Evolutionary conservation across 2,329 filamentous ascomycete genomes (phyloP).

Genomic region (Fusarium sp.): DNA sequence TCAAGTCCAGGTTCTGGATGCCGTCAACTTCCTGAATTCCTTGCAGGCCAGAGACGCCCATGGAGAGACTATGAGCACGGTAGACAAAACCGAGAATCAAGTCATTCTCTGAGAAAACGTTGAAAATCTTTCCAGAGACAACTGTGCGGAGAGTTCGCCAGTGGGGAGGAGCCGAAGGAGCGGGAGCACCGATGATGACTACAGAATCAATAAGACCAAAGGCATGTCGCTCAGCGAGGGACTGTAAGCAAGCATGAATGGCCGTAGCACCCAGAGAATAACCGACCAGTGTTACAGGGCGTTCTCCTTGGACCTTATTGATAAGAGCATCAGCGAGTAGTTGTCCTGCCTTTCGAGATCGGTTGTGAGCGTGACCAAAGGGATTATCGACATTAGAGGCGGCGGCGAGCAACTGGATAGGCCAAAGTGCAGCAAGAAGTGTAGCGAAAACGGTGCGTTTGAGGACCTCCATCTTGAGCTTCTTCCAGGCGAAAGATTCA

Average conservation of each 20-base stretch:
- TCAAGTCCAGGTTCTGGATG: constrained; percentile 68
- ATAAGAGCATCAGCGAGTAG: constrained; percentile 86
- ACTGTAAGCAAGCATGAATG: constrained; percentile 83
- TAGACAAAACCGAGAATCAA: constrained; percentile 90
- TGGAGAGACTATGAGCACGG: constrained; percentile 82
- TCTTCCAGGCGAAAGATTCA: constrained; percentile 77
- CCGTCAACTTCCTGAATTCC: constrained; percentile 74
- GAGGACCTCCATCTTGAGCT: constrained; percentile 79
- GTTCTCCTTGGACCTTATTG: constrained; percentile 83
- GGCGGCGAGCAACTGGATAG: constrained; percentile 72
- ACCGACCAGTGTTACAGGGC: constrained; percentile 82
- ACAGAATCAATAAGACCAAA: constrained; percentile 88
- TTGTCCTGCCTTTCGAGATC: constrained; percentile 82
- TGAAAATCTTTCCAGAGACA: constrained; percentile 84
- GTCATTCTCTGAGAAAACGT: constrained; percentile 89
- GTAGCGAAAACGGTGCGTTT: constrained; percentile 76
- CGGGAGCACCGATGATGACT: constrained; percentile 83
- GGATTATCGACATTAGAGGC: constrained; percentile 82
- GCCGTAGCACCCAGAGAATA: constrained; percentile 85
- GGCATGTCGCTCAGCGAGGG: constrained; percentile 78
- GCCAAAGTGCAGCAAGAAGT: constrained; percentile 76
- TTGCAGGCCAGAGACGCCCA: constrained; percentile 86
- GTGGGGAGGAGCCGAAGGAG: constrained; percentile 75
- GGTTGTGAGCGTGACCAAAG: constrained; percentile 79
- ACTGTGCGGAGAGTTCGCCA: constrained; percentile 84